Evolutionary conservation across 805 yeast species (phyloP), one percentile per base, ranked within the genome.

Genomic region (Nakazawaea peltata): DNA sequence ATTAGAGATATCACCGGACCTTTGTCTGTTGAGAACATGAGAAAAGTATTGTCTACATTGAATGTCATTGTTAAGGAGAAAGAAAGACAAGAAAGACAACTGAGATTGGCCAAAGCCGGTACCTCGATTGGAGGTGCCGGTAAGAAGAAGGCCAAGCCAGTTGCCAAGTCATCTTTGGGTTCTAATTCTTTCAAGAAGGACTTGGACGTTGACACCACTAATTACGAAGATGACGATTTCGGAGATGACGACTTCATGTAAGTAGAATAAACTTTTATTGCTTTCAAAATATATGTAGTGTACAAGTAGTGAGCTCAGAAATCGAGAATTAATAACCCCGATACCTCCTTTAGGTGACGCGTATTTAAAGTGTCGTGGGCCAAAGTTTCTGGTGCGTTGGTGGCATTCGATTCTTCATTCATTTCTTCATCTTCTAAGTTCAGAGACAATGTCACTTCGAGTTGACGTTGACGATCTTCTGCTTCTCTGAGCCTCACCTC

Each of bases 71-170:
- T 81, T 43, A 87, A 81, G 50, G 94, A 87, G 38, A 90, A 90
- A 63, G 86, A 80, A 58, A 81, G 79, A 54, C 81, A 81, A 37
- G 97, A 90, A 63, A 84, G 97, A 67, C 83, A 75, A 50, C 86
- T 83, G 18, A 77, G 96, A 57, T 63, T 83, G 50, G 74, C 81
- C 48, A 81, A 78, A 55, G 69, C 84, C 37, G 90, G 92, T 43
- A 82, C 94, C 19, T 75, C 90, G 26, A 74, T 85, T 17, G 94
- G 94, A 49, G 96, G 96, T 55, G 92, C 94, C 26, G 94, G 95
- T 61, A 87, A 88, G 73, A 81, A 82, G 75, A 90, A 88, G 75
- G 95, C 86, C 40, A 81, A 82, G 60, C 81, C 84, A 39, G 60
- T 30, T n/a, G 71, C 76, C 38, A 73, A 69, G 46, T 81, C 85